Conservation (phyloP, 2,329 filamentous ascomycete genomes). For the Ophiosphaerella korrae region DNA sequence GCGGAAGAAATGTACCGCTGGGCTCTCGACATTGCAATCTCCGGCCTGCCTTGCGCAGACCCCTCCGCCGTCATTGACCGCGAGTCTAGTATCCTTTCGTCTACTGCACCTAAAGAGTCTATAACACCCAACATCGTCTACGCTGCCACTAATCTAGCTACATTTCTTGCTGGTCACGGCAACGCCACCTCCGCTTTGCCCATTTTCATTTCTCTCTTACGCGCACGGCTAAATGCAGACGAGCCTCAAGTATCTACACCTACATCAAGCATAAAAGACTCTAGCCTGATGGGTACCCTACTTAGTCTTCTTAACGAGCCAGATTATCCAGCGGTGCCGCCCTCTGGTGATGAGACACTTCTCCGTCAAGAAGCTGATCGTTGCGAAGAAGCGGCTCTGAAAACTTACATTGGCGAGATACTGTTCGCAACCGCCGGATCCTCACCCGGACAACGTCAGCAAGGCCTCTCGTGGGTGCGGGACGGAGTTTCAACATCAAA, state of each 20-base stretch:
- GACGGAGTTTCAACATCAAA: slow-evolving; percentile 79
- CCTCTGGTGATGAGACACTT: slow-evolving; percentile 71
- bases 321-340: slow-evolving; percentile 71
- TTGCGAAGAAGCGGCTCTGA: slow-evolving; percentile 85
- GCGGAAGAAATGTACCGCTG: slow-evolving; percentile 75
- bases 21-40: slow-evolving; percentile 75
- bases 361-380: slow-evolving; percentile 66
- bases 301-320: slow-evolving; percentile 53
- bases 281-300: slow-evolving; percentile 33
- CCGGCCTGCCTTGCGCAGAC: slow-evolving; percentile 55
- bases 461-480: slow-evolving; percentile 86
- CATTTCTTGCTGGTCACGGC: slow-evolving; percentile 73
- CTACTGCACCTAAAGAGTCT: slow-evolving; percentile 53
- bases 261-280: slow-evolving; percentile 24
- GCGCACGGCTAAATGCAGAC: slow-evolving; percentile 69
- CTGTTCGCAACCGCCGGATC: slow-evolving; percentile 71
- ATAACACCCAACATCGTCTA: slow-evolving; percentile 77
- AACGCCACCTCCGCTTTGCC: slow-evolving; percentile 74
- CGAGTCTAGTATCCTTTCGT: slow-evolving; percentile 65
- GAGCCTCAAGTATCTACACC: slow-evolving; percentile 32
- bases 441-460: slow-evolving; percentile 49
- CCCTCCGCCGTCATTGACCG: slow-evolving; percentile 60
- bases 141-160: slow-evolving; percentile 76
- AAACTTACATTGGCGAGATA: slow-evolving; percentile 92
- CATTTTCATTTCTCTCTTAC: slow-evolving; percentile 82